Percentiles rank a stretch among this genome's conserved stretches.
Conservation (phyloP, 805 yeast genomes). For the Yarrowia sp. region DNA sequence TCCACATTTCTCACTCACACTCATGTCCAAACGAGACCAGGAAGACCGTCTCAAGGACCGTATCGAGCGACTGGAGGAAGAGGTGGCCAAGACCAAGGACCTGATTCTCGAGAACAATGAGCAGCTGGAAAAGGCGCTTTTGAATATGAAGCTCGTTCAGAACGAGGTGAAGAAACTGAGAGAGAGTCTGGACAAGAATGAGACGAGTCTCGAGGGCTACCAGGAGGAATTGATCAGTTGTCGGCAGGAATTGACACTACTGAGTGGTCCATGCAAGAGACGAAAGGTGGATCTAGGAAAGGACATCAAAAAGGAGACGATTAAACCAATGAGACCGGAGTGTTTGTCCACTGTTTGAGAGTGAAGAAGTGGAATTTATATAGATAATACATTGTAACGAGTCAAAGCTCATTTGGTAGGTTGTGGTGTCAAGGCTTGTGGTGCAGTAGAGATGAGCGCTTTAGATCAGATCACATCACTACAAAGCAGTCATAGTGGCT, state of each 20-base stretch:
- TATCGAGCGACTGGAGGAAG: not conserved
- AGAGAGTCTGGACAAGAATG: not conserved
- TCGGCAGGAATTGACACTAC: not conserved
- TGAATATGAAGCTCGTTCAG: not conserved
- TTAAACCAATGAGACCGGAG: too few relatives aligned
- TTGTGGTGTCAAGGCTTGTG: too few relatives aligned
- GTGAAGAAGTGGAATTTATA: too few relatives aligned
- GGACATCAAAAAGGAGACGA: not conserved
- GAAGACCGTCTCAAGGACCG: constrained; percentile 6
- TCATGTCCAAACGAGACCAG: constrained; percentile 9
- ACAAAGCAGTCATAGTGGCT: too few relatives aligned
- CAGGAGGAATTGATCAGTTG: not conserved
- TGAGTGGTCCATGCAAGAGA: constrained; percentile 1
- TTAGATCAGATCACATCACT: too few relatives aligned
- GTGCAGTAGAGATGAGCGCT: too few relatives aligned
- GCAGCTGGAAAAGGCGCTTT: not conserved
- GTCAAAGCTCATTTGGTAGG: too few relatives aligned
- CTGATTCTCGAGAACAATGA: not conserved
- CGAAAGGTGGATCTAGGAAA: not conserved
- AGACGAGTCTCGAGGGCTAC: not conserved
- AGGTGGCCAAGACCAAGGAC: not conserved
- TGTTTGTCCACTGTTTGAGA: too few relatives aligned
- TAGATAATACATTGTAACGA: too few relatives aligned
- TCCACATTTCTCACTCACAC: too few relatives aligned
- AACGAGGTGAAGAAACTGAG: not conserved